Evolutionary conservation across 1,139 yeast species (phyloP), one percentile per base, ranked within the genome.

Genomic region (Geotrichum citri-aurantii): DNA sequence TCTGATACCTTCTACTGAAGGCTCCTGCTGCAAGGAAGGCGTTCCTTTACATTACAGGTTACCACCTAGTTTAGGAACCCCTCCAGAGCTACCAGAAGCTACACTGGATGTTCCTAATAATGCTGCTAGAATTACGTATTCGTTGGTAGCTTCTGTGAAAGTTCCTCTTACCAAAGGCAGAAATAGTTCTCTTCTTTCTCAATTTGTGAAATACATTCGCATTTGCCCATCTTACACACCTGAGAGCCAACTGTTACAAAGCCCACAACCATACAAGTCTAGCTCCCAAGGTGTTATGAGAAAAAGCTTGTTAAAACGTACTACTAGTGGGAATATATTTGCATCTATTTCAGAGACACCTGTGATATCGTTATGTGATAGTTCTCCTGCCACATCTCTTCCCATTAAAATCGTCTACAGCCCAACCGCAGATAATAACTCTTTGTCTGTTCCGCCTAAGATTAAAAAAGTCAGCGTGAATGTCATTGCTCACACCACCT

Each of bases 11-110:
- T 37, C 54, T 11, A 24, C 53, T 12, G 55, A 52, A 17, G 27
- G 23, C 5, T 21, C 56, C 19, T 48, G 59, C 47, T 56, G 59
- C 33, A 47, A 27, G 6, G 50, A 52, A 12, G 59, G 56, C n/a
- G 12, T 48, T 29, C 56, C 59, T n/a, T 12, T 21, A n/a, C 59
- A 56, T 48, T 56, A 52, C 53, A 26, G 59, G 12, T 42, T 56
- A 8, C 59, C 59, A 11, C 59, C 59, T 19, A 56, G 59, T 24
- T 8, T 56, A 24, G 59, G 59, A 1, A 48, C 59, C 8, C 59
- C 59, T 12, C 56, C 59, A 27, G 56, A 56, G 53, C 31, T 37
- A 14, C 26, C 44, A 6, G 55, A 47, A 24, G n/a, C 44, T 48
- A 23, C 48, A 7, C 44, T 33, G 10, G 52, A 52, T 24, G 52